Evolutionary conservation across 306 rosid species (phyloP).

Genomic region (Castanea sativa): DNA sequence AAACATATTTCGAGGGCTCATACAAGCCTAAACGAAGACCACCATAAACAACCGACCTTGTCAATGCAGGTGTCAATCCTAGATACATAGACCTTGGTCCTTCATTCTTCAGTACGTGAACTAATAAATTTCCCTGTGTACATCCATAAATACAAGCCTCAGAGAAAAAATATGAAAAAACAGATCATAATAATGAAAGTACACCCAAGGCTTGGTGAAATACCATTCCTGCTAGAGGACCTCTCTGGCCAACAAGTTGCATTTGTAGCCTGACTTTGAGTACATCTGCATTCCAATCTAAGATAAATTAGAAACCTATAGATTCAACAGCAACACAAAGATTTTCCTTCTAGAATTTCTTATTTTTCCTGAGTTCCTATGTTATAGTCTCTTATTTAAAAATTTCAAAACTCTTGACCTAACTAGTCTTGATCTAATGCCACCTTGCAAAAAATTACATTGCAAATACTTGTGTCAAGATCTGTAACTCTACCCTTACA

Average conservation of each 20-base stretch:
- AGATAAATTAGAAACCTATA: conserved; percentile 12
- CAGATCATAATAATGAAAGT: conserved; percentile 25
- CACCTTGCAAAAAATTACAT: neutral
- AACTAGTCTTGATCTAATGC: neutral
- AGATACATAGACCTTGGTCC: conserved; percentile 83
- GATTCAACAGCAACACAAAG: neutral
- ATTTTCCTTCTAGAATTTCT: neutral
- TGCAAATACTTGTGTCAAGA: neutral
- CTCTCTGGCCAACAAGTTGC: conserved; percentile 96
- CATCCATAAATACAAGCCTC: conserved; percentile 25
- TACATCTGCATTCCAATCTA: conserved; percentile 72
- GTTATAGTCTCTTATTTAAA: neutral
- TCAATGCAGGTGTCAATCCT: conserved; percentile 87
- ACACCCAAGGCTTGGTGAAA: conserved; percentile 23
- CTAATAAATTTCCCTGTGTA: conserved; percentile 63
- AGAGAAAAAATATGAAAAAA: conserved; percentile 20
- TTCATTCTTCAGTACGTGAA: conserved; percentile 61
- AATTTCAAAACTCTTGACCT: conserved; percentile 15
- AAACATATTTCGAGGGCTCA: conserved; percentile 87
- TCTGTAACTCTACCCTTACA: neutral
- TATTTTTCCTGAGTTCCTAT: neutral
- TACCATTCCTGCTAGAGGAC: conserved; percentile 95
- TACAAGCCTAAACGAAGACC: conserved; percentile 97
- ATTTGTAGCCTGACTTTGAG: conserved; percentile 95
- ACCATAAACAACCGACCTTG: conserved; percentile 88